Conservation (phyloP, 768 basidiomycete species). For the Leccinum disarticulatum region DNA sequence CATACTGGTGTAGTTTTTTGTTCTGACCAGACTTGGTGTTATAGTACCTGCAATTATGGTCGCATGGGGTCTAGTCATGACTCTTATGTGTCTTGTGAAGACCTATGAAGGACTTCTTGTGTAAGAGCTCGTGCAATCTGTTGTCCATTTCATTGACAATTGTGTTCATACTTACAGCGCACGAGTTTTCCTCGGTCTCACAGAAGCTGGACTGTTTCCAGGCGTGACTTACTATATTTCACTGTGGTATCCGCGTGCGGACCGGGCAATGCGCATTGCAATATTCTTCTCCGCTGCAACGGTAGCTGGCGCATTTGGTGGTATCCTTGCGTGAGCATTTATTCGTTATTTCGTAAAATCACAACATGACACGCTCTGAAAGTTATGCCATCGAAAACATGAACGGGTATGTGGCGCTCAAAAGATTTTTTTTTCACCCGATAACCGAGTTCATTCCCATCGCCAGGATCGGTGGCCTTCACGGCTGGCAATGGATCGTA, state of each 20-base stretch:
- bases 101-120: conserved; percentile 29
- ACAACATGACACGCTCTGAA: not conserved
- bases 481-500: conserved; percentile 41
- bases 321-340: conserved; percentile 43
- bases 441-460: not conserved
- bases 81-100: conserved; percentile 39
- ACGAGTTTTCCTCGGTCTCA: conserved; percentile 45
- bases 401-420: conserved; percentile 34
- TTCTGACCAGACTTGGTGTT: conserved; percentile 14
- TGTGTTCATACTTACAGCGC: conserved; percentile 23
- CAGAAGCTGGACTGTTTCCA: conserved; percentile 47
- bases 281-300: conserved; percentile 67
- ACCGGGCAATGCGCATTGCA: conserved; percentile 58
- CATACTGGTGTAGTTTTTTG: not conserved
- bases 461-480: conserved; percentile 28
- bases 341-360: not conserved
- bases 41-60: conserved; percentile 43
- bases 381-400: conserved; percentile 37
- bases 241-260: conserved; percentile 59
- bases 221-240: conserved; percentile 48
- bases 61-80: conserved; percentile 40
- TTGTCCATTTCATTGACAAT: not conserved
- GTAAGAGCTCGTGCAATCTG: conserved; percentile 22
- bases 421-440: not conserved
- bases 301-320: conserved; percentile 51